Evolutionary conservation across 164 flowering plant species (phyloP).

Genomic region (Vitis riparia): DNA sequence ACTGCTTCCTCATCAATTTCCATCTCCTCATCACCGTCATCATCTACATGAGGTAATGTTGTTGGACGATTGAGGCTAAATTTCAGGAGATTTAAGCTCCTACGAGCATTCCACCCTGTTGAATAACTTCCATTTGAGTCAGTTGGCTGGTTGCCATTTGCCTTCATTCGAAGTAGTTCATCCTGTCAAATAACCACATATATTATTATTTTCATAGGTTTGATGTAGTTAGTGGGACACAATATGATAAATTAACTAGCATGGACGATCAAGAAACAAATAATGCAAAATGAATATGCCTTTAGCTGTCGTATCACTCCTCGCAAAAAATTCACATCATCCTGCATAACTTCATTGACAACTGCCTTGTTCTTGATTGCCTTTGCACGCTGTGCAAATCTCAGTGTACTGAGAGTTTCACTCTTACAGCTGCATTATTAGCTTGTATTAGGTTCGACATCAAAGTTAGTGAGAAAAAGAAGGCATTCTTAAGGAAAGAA

Average conservation of each 20-base stretch:
- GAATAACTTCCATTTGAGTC: conserved; percentile 55
- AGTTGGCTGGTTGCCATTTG: conserved; percentile 41
- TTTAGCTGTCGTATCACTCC: conserved; percentile 86
- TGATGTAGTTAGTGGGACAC: background rate
- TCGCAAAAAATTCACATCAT: conserved; percentile 83
- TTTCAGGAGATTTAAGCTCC: conserved; percentile 83
- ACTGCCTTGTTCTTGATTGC: conserved; percentile 92
- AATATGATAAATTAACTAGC: background rate
- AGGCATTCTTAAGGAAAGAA: background rate
- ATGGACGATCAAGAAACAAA: background rate
- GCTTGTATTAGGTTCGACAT: conserved; percentile 7
- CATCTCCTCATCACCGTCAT: conserved; percentile 95
- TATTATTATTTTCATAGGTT: background rate
- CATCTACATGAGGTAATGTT: conserved; percentile 64
- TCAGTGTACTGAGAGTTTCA: conserved; percentile 87
- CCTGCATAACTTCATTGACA: conserved; percentile 91
- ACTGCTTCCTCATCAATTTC: conserved; percentile 88
- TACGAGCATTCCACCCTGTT: conserved; percentile 84
- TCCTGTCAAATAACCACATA: conserved; percentile 47
- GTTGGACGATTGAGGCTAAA: conserved; percentile 72
- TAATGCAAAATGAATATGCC: conserved; percentile 34
- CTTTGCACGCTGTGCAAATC: conserved; percentile 98
- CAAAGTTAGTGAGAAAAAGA: conserved; percentile 2
- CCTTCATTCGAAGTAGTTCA: conserved; percentile 81
- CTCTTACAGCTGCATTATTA: conserved; percentile 75